Evolutionary conservation across 2,329 filamentous ascomycete species (phyloP).

Genomic region (Phyllosticta paracitricarpa): DNA sequence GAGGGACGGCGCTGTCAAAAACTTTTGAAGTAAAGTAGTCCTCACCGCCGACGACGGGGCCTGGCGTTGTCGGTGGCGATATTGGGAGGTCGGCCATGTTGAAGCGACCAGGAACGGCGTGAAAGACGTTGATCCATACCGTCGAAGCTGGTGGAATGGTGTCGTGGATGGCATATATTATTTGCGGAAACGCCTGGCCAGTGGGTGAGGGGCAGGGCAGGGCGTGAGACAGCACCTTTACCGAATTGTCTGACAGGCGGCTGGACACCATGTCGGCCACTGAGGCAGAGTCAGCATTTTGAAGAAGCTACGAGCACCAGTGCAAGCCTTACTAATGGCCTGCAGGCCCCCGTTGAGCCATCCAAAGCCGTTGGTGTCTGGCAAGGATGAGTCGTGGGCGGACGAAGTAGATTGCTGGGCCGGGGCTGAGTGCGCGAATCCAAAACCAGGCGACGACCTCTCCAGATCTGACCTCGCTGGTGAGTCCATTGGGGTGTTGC

Average conservation of each 20-base stretch:
- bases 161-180: conserved; percentile 47
- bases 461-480: conserved; percentile 30
- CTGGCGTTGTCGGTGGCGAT: conserved; percentile 52
- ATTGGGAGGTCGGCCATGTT: conserved; percentile 51
- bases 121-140: conserved; percentile 54
- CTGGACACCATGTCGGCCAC: conserved; percentile 24
- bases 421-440: conserved; percentile 12
- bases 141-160: conserved; percentile 40
- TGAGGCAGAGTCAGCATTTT: conserved; percentile 12
- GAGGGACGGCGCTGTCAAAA: conserved; percentile 52
- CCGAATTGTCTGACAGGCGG: conserved; percentile 27
- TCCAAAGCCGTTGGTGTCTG: conserved; percentile 14
- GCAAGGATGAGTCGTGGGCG: neutral
- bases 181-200: conserved; percentile 43
- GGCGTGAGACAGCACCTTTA: conserved; percentile 52
- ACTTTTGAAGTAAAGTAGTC: conserved; percentile 54
- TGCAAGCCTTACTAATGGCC: conserved; percentile 22
- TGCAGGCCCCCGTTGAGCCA: conserved; percentile 24
- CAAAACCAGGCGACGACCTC: conserved; percentile 7
- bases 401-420: neutral
- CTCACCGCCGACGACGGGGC: conserved; percentile 39
- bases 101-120: conserved; percentile 53
- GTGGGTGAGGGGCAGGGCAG: conserved; percentile 44
- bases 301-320: neutral
- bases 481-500: conserved; percentile 28